Percentiles rank a stretch among this genome's conserved stretches.
Conservation (phyloP, 2,329 filamentous ascomycete species). For the Thielaviopsis ethacetica region DNA sequence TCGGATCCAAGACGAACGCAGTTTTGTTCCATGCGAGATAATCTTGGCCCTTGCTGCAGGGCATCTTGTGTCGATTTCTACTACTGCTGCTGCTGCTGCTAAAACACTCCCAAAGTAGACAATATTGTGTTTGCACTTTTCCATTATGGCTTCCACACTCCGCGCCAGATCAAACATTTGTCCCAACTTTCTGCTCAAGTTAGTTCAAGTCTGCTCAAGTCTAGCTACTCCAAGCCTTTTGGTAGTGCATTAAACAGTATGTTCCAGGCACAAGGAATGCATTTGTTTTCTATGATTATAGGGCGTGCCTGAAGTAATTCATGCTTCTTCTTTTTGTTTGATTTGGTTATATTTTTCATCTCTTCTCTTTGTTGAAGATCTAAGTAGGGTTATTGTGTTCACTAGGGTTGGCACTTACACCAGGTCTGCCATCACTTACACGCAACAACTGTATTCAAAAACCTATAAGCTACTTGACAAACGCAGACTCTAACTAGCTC, state of each 20-base stretch:
- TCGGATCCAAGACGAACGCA: too few species aligned
- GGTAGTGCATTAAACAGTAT: background rate
- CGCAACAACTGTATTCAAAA: too few species aligned
- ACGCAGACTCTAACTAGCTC: background rate
- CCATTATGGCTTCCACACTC: background rate
- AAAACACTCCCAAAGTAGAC: background rate
- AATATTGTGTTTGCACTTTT: background rate
- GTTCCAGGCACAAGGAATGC: background rate
- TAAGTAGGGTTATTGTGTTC: background rate
- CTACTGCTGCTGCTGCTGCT: too few species aligned
- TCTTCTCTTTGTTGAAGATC: too few species aligned
- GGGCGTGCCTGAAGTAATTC: background rate
- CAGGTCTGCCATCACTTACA: background rate
- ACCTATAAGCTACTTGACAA: background rate
- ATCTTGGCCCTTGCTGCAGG: background rate
- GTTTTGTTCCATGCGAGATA: background rate
- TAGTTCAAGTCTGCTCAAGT: too few species aligned
- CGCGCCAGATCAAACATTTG: background rate
- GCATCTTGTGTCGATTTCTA: background rate
- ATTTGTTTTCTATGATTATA: background rate
- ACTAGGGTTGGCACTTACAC: constrained; percentile 2
- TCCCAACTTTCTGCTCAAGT: background rate
- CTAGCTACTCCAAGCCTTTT: background rate
- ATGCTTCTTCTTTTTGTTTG: too few species aligned
- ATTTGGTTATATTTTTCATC: too few species aligned